Conservation (phyloP, 208 protist species). For the Tritrichomonas foetus region DNA sequence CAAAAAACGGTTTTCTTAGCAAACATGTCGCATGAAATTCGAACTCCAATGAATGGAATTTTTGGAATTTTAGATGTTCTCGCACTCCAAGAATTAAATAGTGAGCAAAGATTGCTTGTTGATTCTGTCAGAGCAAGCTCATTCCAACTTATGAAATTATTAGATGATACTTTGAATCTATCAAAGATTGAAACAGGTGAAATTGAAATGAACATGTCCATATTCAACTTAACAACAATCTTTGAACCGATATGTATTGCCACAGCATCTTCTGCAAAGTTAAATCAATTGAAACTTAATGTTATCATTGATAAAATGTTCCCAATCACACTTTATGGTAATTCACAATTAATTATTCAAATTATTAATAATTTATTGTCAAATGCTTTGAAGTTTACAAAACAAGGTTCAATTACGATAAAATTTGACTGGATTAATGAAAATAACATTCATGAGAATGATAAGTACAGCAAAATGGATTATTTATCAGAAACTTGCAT, state of each 20-base stretch:
- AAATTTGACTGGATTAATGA: not conserved
- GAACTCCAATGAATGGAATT: conserved; percentile 60
- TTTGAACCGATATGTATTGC: not conserved
- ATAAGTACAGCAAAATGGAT: not conserved
- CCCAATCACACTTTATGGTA: not conserved
- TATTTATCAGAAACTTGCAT: not conserved
- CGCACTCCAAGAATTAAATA: not conserved
- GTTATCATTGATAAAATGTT: not conserved
- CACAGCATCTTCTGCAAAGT: not conserved
- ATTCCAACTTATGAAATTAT: not conserved
- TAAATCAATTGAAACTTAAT: not conserved
- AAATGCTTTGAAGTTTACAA: conserved; percentile 32
- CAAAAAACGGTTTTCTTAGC: conserved; percentile 52
- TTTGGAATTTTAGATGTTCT: not conserved
- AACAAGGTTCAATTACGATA: not conserved
- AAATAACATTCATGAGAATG: not conserved
- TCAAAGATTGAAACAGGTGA: conserved; percentile 42
- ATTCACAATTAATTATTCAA: not conserved
- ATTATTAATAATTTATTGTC: not conserved
- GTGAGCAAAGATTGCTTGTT: not conserved
- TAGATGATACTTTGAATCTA: conserved; percentile 39
- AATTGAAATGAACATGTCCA: not conserved
- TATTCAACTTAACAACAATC: not conserved
- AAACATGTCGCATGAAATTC: too few relatives aligned
- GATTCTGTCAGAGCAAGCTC: not conserved